Evolutionary conservation across 1,284 basidiomycete genomes (phyloP).

Genomic region (Gymnopus androsaceus): DNA sequence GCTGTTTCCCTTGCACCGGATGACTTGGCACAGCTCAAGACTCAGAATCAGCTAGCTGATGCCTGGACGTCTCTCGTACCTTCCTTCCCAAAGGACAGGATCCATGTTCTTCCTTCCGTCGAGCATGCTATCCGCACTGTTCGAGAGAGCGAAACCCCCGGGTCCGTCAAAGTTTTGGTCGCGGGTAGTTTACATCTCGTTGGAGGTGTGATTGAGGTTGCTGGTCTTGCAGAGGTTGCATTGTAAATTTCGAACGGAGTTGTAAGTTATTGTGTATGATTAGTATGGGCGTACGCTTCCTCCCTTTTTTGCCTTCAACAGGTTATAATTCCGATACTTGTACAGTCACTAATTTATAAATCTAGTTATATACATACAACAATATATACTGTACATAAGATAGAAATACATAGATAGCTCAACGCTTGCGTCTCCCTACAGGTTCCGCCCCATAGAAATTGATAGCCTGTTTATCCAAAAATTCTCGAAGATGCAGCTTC

Average conservation of each 20-base stretch:
- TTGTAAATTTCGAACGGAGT: conserved; percentile 41
- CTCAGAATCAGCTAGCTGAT: conserved; percentile 74
- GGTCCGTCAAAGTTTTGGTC: conserved; percentile 77
- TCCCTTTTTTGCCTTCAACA: conserved; percentile 32
- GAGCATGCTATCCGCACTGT: conserved; percentile 82
- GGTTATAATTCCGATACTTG: conserved; percentile 21
- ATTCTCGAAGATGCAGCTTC: conserved; percentile 44
- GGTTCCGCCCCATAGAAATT: conserved; percentile 45
- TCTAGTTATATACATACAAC: conserved; percentile 5
- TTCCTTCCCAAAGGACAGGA: conserved; percentile 55
- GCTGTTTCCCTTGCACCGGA: conserved; percentile 64
- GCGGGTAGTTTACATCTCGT: conserved; percentile 94
- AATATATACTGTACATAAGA: conserved; percentile 2
- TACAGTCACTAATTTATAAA: neutral
- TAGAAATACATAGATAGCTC: conserved; percentile 15
- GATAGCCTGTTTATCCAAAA: conserved; percentile 63
- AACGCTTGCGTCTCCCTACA: conserved; percentile 20
- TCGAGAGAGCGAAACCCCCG: conserved; percentile 36
- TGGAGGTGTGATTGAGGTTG: conserved; percentile 92
- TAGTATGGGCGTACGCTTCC: neutral
- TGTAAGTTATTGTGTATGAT: conserved; percentile 3
- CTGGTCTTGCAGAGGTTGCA: conserved; percentile 69
- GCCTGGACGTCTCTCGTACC: conserved; percentile 75
- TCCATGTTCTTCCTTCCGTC: conserved; percentile 86
- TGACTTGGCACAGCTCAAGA: conserved; percentile 69